Percentiles rank a stretch among this genome's conserved stretches.
Conservation (phyloP, 2,329 filamentous ascomycete species). For the Tolypocladium tropicale region DNA sequence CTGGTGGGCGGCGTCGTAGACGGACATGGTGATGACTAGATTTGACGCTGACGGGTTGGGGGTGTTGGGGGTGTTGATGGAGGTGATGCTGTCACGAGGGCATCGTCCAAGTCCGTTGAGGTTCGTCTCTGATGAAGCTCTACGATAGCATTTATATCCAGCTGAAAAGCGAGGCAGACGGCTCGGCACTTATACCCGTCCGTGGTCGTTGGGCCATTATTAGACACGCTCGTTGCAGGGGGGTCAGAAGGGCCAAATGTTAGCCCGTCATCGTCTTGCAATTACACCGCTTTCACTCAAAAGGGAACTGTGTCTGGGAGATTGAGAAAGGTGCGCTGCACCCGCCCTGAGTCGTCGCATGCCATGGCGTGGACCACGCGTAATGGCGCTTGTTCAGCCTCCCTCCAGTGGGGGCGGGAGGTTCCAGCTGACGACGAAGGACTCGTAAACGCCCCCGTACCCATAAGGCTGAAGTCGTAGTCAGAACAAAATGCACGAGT, state of each 20-base stretch:
- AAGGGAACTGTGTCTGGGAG: too few relatives aligned
- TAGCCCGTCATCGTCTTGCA: not conserved
- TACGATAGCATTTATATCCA: too few relatives aligned
- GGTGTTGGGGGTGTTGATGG: not conserved
- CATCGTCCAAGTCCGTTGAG: not conserved
- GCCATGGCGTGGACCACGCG: too few relatives aligned
- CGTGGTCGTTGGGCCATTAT: not conserved
- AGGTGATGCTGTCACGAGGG: not conserved
- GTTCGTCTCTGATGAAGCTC: not conserved
- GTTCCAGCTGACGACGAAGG: too few relatives aligned
- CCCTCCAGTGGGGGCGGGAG: not conserved
- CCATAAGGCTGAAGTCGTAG: too few relatives aligned
- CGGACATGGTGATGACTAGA: not conserved
- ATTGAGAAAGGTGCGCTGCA: too few relatives aligned
- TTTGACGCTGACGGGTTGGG: too few relatives aligned
- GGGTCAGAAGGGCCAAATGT: not conserved
- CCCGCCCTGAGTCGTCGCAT: too few relatives aligned
- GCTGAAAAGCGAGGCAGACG: not conserved
- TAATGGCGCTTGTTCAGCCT: not conserved
- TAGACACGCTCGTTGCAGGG: too few relatives aligned
- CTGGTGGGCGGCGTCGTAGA: conserved; percentile 1
- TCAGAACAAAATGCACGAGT: too few relatives aligned
- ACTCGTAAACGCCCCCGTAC: too few relatives aligned
- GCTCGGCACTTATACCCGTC: not conserved
- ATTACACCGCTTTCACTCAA: not conserved